Conservation (phyloP, 169 alveolate species). For the Eimeria tenella region DNA sequence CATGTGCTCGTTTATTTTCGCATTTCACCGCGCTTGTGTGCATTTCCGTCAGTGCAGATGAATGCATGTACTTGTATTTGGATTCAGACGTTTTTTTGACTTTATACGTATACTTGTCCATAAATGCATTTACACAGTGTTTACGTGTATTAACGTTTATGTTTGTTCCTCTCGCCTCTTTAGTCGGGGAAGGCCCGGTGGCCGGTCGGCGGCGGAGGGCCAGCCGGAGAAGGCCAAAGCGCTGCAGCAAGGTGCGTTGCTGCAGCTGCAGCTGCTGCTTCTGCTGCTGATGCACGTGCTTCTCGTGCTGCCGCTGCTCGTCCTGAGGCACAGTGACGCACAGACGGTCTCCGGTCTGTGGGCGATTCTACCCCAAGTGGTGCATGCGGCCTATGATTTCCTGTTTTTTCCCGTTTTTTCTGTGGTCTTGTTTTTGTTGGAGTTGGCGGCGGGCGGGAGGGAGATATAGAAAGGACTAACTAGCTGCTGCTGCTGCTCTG, state of each 20-base stretch:
- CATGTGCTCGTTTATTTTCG: too few species aligned
- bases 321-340: not conserved
- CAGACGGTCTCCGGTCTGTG: too few species aligned
- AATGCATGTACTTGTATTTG: not conserved
- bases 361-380: not conserved
- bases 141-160: not conserved
- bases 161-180: not conserved
- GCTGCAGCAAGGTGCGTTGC: slow-evolving; percentile 15
- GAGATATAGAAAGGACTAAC: not conserved
- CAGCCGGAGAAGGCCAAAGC: not conserved
- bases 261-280: not conserved
- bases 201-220: not conserved
- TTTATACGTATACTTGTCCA: not conserved
- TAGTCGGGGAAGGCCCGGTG: not conserved
- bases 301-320: not conserved
- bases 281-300: not conserved
- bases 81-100: not conserved
- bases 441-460: not conserved
- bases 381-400: not conserved
- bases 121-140: not conserved
- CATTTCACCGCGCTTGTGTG: too few species aligned
- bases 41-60: too few species aligned
- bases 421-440: not conserved
- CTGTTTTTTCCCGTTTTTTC: not conserved
- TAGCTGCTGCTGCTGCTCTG: not conserved